Percentiles rank a stretch among this genome's conserved stretches.
Conservation (phyloP, 1,284 basidiomycete genomes). For the Ceratobasidium sp. region DNA sequence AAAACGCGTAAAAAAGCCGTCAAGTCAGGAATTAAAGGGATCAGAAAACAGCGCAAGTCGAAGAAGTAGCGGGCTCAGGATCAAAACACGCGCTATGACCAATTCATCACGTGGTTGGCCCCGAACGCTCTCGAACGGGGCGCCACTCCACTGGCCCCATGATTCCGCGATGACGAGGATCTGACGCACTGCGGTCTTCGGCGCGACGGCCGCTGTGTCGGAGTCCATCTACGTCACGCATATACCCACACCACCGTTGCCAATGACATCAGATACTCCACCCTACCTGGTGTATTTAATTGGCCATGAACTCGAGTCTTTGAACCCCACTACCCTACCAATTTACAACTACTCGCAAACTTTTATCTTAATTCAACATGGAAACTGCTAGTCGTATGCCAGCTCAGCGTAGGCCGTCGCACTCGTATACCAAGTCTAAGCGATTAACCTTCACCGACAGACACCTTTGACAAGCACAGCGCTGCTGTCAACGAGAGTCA, state of each 20-base stretch:
- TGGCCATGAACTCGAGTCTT: neutral
- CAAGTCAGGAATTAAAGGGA: slow-evolving; percentile 38
- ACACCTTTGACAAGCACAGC: neutral
- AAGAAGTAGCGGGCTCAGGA: neutral
- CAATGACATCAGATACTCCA: slow-evolving; percentile 24
- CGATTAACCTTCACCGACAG: neutral
- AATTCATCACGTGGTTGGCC: slow-evolving; percentile 29
- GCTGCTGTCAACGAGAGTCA: neutral
- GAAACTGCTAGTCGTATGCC: slow-evolving; percentile 23
- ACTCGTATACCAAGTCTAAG: neutral
- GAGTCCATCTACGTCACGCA: slow-evolving; percentile 31
- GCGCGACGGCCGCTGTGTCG: neutral
- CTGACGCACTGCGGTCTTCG: neutral
- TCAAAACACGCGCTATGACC: slow-evolving; percentile 40
- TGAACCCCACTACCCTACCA: neutral
- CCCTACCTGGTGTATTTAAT: slow-evolving; percentile 18
- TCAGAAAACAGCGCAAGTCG: slow-evolving; percentile 30
- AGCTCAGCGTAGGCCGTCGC: neutral
- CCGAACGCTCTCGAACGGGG: neutral
- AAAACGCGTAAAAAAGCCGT: slow-evolving; percentile 43
- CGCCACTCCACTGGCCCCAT: neutral
- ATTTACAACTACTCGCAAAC: neutral
- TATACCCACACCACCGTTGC: neutral
- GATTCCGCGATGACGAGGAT: neutral
- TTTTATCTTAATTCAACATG: slow-evolving; percentile 11